Conservation (phyloP, 2,329 filamentous ascomycete genomes). For the Aspergillus calidoustus region DNA sequence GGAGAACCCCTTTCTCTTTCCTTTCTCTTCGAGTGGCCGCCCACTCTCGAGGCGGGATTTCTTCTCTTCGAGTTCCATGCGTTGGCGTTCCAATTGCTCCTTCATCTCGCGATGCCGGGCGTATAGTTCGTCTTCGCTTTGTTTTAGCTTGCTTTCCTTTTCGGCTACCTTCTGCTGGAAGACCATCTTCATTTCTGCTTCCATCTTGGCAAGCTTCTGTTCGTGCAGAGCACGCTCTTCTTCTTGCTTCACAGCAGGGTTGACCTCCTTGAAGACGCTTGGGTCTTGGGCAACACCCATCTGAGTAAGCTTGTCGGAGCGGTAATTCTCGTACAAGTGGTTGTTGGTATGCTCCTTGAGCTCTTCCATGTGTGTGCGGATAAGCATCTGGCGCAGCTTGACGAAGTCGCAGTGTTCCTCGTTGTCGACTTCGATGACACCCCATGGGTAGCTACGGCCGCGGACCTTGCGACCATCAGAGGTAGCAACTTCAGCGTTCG, state of each 20-base stretch:
- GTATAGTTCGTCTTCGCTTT: constrained; percentile 98
- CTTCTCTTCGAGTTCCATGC: constrained; percentile 96
- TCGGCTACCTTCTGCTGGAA: constrained; percentile 99
- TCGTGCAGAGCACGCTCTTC: constrained; percentile 98
- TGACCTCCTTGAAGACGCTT: constrained; percentile 99
- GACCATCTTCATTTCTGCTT: constrained; percentile 99
- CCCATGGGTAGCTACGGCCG: constrained; percentile 96
- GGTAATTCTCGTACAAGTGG: constrained; percentile 98
- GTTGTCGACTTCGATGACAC: constrained; percentile 98
- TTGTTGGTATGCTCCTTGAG: constrained; percentile 99
- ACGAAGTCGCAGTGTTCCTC: constrained; percentile 99
- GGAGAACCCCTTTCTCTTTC: constrained; percentile 99
- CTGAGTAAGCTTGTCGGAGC: constrained; percentile 96
- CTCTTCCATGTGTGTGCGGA: constrained; percentile 99
- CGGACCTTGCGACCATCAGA: constrained; percentile 94
- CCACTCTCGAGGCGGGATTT: constrained; percentile 94
- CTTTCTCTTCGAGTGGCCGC: constrained; percentile 94
- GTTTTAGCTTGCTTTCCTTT: constrained; percentile 99
- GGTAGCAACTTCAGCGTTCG: constrained; percentile 90
- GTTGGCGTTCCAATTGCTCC: constrained; percentile 95
- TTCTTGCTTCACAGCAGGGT: constrained; percentile 99
- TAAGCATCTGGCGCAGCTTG: constrained; percentile 99
- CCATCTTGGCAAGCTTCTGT: constrained; percentile 99
- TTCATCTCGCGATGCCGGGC: constrained; percentile 99
- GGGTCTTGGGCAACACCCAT: constrained; percentile 99